phyloP scores from a whole-genome alignment of 2,329 filamentous ascomycete genomes.

The Raffaelea deltoideospora region DNA sequence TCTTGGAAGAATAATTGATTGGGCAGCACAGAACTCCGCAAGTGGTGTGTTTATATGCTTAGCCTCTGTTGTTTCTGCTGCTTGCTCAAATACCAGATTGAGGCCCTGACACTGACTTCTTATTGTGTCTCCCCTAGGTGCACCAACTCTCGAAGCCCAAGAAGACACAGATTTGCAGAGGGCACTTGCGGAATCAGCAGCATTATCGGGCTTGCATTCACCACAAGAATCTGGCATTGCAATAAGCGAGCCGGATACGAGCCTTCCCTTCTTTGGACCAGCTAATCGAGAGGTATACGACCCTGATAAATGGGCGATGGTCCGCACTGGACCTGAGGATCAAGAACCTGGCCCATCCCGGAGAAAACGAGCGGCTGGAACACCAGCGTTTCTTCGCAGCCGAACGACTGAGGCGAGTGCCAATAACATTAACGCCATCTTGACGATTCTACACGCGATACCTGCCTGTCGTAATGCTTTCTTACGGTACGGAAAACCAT shows the following conservation, averaged over 20 bases:
- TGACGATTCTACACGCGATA: conserved; percentile 46
- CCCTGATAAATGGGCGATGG: conserved; percentile 42
- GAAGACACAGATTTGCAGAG: conserved; percentile 41
- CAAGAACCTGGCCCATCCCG: conserved; percentile 25
- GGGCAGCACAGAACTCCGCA: conserved; percentile 21
- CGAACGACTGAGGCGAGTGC: conserved; percentile 14
- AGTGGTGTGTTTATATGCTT: background rate
- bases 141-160: conserved; percentile 20
- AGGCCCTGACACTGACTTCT: no score
- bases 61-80: background rate
- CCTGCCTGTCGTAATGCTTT: conserved; percentile 41
- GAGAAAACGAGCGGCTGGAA: conserved; percentile 25
- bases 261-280: conserved; percentile 39
- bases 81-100: background rate
- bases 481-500: conserved; percentile 25
- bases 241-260: conserved; percentile 16
- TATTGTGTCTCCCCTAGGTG: conserved; percentile 2
- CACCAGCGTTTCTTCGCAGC: conserved; percentile 37
- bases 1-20: conserved; percentile 34
- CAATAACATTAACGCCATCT: conserved; percentile 34
- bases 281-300: conserved; percentile 42
- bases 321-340: conserved; percentile 22
- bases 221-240: conserved; percentile 37
- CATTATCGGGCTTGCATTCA: conserved; percentile 30
- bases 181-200: conserved; percentile 39